phyloP scores from a whole-genome alignment of 2,329 filamentous ascomycete genomes.

The Raffaelea arxii region DNA sequence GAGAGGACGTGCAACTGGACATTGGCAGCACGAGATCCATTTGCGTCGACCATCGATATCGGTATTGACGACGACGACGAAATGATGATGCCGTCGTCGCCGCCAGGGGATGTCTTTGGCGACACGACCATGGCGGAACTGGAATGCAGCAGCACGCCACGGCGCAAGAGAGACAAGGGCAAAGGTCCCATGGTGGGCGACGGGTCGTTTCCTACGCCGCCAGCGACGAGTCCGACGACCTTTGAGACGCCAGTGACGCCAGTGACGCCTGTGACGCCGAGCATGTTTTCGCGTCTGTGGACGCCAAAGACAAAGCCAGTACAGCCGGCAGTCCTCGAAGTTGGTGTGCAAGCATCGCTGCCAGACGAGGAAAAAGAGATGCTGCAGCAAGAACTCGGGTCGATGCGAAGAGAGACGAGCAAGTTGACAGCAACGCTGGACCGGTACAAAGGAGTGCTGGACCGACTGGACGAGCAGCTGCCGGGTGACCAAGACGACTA shows the following conservation, averaged over 20 bases:
- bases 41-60: constrained; percentile 18
- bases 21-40: constrained; percentile 36
- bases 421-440: constrained; percentile 39
- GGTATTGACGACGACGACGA: constrained; percentile 22
- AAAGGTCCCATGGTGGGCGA: constrained; percentile 9
- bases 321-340: constrained; percentile 12
- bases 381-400: constrained; percentile 37
- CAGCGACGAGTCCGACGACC: constrained; percentile 39
- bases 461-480: constrained; percentile 27
- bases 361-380: constrained; percentile 31
- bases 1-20: constrained; percentile 38
- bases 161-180: constrained; percentile 1
- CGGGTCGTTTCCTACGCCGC: constrained; percentile 44
- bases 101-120: constrained; percentile 28
- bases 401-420: constrained; percentile 35
- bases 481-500: constrained; percentile 12
- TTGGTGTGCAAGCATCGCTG: constrained; percentile 30
- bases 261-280: constrained; percentile 23
- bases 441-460: constrained; percentile 32
- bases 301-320: constrained; percentile 8
- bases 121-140: constrained; percentile 42
- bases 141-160: constrained; percentile 39
- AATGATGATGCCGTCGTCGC: constrained; percentile 23
- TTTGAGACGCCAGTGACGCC: constrained; percentile 9
- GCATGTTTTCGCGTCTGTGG: neutral